Evolutionary conservation across 192 early-diverging fungal species (phyloP).

Genomic region (Umbelopsis vinacea): DNA sequence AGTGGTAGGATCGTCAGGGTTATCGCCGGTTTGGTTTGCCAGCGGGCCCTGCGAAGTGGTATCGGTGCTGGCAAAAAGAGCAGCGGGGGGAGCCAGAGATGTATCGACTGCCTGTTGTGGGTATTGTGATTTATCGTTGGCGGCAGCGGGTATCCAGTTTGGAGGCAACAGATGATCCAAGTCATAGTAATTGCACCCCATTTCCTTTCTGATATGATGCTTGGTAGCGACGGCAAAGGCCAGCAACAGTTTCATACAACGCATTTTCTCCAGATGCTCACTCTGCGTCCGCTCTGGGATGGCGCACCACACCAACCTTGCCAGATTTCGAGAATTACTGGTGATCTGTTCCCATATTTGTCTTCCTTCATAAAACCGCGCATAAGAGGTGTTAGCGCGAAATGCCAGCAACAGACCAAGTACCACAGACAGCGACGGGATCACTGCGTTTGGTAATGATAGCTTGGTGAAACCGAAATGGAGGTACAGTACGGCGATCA

Average conservation of each 20-base stretch:
- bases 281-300: conserved; percentile 52
- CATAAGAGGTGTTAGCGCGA: conserved; percentile 80
- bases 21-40: conserved; percentile 25
- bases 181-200: conserved; percentile 62
- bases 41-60: conserved; percentile 4
- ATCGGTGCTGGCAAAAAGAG: background rate
- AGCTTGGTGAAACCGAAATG: conserved; percentile 12
- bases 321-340: conserved; percentile 69
- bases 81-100: background rate
- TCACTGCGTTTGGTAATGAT: conserved; percentile 23
- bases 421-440: conserved; percentile 45
- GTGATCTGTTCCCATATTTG: conserved; percentile 67
- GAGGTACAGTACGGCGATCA: conserved; percentile 19
- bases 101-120: conserved; percentile 4
- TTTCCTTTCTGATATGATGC: conserved; percentile 65
- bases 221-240: conserved; percentile 61
- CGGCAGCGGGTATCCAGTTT: conserved; percentile 50
- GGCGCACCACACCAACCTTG: conserved; percentile 71
- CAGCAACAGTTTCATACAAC: conserved; percentile 58
- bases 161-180: conserved; percentile 61
- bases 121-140: conserved; percentile 39
- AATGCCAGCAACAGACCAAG: conserved; percentile 82
- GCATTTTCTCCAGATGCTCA: conserved; percentile 57
- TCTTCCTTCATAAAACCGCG: conserved; percentile 81
- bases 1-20: conserved; percentile 26